Evolutionary conservation across 1,284 basidiomycete species (phyloP).

Genomic region (Cryptococcus sp.): DNA sequence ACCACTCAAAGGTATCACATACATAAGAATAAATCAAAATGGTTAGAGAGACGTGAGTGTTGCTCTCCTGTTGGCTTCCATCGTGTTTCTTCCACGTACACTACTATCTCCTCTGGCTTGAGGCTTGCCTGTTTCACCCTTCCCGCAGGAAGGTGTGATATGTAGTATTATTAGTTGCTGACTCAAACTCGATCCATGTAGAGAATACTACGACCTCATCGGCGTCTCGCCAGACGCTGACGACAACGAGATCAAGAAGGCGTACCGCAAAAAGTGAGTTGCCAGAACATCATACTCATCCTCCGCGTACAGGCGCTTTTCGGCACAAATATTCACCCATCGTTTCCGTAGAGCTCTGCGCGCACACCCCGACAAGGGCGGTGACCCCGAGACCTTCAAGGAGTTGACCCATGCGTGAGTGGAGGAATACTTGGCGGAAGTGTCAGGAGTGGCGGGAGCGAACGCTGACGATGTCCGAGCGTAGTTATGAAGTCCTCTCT

Average conservation of each 20-base stretch:
- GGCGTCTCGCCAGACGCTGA: conserved; percentile 75
- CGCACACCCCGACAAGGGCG: conserved; percentile 90
- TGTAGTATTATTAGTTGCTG: neutral
- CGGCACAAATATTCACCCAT: conserved; percentile 15
- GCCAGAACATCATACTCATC: neutral
- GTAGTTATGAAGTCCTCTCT: conserved; percentile 89
- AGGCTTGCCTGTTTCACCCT: neutral
- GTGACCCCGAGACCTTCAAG: conserved; percentile 96
- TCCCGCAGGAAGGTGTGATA: neutral
- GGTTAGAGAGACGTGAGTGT: conserved; percentile 55
- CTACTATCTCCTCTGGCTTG: neutral
- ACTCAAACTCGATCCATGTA: conserved; percentile 45
- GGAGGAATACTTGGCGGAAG: too few species aligned
- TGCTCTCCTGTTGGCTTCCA: neutral
- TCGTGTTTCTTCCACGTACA: neutral
- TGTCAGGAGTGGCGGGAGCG: neutral
- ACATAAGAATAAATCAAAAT: conserved; percentile 30
- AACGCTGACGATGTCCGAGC: neutral
- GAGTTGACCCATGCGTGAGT: conserved; percentile 93
- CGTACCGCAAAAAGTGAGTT: conserved; percentile 84
- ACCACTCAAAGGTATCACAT: neutral
- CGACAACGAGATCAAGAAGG: conserved; percentile 86
- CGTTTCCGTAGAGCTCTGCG: conserved; percentile 69
- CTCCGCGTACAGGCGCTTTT: conserved; percentile 9
- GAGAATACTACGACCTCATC: conserved; percentile 87